Base-by-base conservation (phyloP, 148 eudicot species). In the Dysphania ambrosioides region DNA sequence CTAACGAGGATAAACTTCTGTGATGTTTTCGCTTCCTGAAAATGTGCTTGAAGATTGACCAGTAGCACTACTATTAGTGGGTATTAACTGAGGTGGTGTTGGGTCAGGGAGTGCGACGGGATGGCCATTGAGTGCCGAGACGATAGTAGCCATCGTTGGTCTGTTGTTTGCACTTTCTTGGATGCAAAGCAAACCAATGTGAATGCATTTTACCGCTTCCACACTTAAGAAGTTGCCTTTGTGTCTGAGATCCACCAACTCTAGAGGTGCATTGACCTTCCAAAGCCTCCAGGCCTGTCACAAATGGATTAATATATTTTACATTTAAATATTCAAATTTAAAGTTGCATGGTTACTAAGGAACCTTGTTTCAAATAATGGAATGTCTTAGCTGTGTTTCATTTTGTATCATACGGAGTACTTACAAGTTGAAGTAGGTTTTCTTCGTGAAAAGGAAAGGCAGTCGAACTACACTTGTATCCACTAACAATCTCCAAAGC, bases 401-500 rank as follows among this genome's bases (percentile, higher is more conserved):
- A 2, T 47, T 12, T 11, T 12, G 53, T 12, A 47, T 47, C 53
- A 47, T 15, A n/a, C n/a, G n/a, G n/a, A n/a, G 24, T 5, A 24
- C 64, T 72, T 57, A 78, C 72, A n/a, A 60, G 32, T 23, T 74
- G 70, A 2, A 42, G 32, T 34, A 74, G 40, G 29, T 72, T 49
- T 66, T 78, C 81, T 72, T 72, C 72, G 0, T 72, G 61, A 23
- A 42, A 60, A 41, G 81, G 80, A 18, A 64, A 63, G 31, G 35
- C 32, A 6, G 60, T 66, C 7, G 77, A 72, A 36, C 38, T 65
- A 30, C 66, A 72, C 35, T 72, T 81, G 30, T 77, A 71, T 2
- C 82, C 79, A 62, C 66, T 75, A 13, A 80, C 40, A 0, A 80
- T 80, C 75, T 80, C 82, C 41, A 80, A 38, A 78, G 62, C 77